Conservation (phyloP, 139 green algal genomes). For the Pycnococcus provasolii region DNA sequence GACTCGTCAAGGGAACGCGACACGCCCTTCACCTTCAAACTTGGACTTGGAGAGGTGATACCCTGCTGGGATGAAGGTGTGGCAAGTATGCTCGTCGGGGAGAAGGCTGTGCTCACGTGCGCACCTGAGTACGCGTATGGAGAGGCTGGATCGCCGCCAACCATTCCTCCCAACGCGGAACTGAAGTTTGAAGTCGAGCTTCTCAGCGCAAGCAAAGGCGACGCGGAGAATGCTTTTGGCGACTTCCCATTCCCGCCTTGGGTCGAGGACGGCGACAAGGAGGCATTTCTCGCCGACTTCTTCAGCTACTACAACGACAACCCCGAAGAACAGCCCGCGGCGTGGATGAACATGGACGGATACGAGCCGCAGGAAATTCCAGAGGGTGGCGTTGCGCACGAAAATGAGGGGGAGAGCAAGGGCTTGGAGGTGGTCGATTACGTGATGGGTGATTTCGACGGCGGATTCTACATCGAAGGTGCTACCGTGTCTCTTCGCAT, state of each 20-base stretch:
- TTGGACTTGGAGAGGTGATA: constrained; percentile 67
- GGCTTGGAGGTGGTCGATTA: not conserved
- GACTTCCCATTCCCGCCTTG: not conserved
- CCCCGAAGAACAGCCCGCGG: not conserved
- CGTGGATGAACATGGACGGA: not conserved
- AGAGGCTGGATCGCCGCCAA: constrained; percentile 60
- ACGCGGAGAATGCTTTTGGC: not conserved
- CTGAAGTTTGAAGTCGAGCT: constrained; percentile 86
- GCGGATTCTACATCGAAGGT: too few species aligned
- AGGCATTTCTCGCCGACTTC: not conserved
- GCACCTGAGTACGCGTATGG: constrained; percentile 87
- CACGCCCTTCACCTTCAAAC: constrained; percentile 72
- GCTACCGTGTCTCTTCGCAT: too few species aligned
- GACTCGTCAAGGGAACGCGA: constrained; percentile 72
- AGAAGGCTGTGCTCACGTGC: constrained; percentile 54
- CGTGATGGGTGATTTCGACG: not conserved
- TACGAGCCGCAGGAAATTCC: not conserved
- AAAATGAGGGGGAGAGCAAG: not conserved
- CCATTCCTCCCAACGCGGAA: constrained; percentile 77
- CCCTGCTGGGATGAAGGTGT: constrained; percentile 92
- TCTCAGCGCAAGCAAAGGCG: not conserved
- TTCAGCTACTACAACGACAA: not conserved
- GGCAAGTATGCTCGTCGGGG: constrained; percentile 79
- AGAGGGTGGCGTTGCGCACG: not conserved
- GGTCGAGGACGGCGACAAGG: not conserved